Evolutionary conservation across 768 basidiomycete species (phyloP).

Genomic region (Pleurotus djamor): DNA sequence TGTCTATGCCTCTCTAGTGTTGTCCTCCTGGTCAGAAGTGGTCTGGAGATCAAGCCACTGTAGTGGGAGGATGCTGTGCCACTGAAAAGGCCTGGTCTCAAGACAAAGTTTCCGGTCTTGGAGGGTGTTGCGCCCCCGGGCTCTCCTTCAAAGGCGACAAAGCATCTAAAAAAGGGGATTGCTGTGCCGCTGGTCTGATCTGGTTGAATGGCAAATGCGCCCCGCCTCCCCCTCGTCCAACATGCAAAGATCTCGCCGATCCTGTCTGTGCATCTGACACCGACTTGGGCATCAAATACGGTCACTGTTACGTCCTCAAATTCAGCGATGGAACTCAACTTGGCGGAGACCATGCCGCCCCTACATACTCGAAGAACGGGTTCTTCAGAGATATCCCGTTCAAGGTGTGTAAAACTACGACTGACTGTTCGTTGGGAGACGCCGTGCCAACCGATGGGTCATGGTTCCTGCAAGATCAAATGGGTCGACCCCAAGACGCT

Average conservation of each 20-base stretch:
- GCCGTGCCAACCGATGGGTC: not conserved
- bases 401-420: constrained; percentile 1
- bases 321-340: constrained; percentile 4
- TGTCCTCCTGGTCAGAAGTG: not conserved
- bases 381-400: constrained; percentile 6
- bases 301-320: constrained; percentile 4
- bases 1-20: not conserved
- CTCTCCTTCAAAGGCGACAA: not conserved
- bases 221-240: not conserved
- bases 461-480: not conserved
- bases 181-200: constrained; percentile 1
- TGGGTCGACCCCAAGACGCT: not conserved
- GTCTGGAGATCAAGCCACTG: constrained; percentile 2
- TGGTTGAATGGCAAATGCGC: constrained; percentile 7
- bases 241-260: constrained; percentile 5
- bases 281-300: constrained; percentile 3
- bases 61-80: not conserved
- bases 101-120: constrained; percentile 1
- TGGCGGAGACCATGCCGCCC: not conserved
- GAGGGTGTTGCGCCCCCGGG: not conserved
- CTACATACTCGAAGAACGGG: constrained; percentile 1
- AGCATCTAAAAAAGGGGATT: constrained; percentile 1
- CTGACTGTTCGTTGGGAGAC: not conserved
- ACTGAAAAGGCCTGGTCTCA: not conserved
- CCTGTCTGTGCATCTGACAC: not conserved